Base-by-base conservation (phyloP, 108 stramenopile genomes). In the Chaetoceros muelleri region DNA sequence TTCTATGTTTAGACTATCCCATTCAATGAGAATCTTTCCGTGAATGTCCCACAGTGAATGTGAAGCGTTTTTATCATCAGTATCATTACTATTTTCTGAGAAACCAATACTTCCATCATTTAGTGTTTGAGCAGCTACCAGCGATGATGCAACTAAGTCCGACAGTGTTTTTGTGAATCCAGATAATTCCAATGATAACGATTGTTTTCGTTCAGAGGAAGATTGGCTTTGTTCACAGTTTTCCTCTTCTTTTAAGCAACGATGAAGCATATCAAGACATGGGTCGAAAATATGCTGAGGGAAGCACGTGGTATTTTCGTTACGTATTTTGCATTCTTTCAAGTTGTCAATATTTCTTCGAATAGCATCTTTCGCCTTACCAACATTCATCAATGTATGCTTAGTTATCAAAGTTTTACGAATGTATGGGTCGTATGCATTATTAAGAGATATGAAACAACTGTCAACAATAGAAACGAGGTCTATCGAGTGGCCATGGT, bases 61-160 rank as follows among this genome's bases (percentile, higher is more conserved):
- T 40, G 34, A 40, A 40, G 34, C 13, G 13, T 40, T 40, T 40
- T 13, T 40, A 10, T 40, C 34, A 13, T 40, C 13, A 5, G 34
- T 10, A 40, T 40, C 34, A 40, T 40, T 40, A 10, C 8, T 40
- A 5, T 40, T 13, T 40, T 40, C 34, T 10, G 5, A 10, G 8
- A 13, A 13, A 62, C 52, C 71, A 71, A 80, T 44, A 60, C 63
- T 40, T 64, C 52, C 13, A 72, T 53, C 72, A 72, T 72, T 51
- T 65, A 40, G 13, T 40, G 34, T 40, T 40, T 40, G 72, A 26
- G 63, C 72, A 49, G 72, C 46, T 20, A 72, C 55, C 21, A 72
- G 64, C 25, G 57, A 60, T 10, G 34, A 40, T 40, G 5, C 13
- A 13, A 40, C 34, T 10, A 40, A 10, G 5, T 5, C 34, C 8